Conservation (phyloP, 495 filamentous ascomycete species). For the Xylaria longipes region DNA sequence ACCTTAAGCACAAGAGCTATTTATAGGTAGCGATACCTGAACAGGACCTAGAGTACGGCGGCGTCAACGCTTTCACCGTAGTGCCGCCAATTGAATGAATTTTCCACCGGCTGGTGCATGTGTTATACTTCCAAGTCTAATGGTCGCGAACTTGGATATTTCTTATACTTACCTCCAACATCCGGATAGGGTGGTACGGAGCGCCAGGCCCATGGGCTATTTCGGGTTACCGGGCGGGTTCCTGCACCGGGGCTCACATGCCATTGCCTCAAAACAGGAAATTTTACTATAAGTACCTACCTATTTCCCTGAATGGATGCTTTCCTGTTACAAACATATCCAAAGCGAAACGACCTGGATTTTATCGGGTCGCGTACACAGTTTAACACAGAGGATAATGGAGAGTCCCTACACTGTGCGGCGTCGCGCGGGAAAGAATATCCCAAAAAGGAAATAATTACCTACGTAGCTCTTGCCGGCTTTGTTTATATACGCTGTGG, state of each 20-base stretch:
- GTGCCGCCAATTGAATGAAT: background rate
- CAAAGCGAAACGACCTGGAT: no score
- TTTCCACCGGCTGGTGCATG: background rate
- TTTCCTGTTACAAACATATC: background rate
- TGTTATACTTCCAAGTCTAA: background rate
- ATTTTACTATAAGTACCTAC: background rate
- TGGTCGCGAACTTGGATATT: background rate
- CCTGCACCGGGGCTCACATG: background rate
- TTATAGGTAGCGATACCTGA: background rate
- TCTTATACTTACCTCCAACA: background rate
- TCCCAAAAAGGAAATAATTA: no score
- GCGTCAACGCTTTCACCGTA: no score
- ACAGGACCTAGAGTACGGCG: no score
- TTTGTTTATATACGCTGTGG: no score
- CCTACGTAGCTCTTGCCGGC: no score
- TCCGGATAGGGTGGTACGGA: background rate
- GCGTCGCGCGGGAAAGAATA: no score
- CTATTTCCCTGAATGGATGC: background rate
- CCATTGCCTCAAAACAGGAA: background rate
- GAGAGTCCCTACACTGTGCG: no score
- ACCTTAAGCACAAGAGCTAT: no score
- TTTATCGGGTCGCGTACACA: no score
- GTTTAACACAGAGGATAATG: no score
- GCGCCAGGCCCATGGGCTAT: background rate
- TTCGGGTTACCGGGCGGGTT: background rate